phyloP scores from a whole-genome alignment of 1,284 basidiomycete genomes.

The Thecaphora thlaspeos region DNA sequence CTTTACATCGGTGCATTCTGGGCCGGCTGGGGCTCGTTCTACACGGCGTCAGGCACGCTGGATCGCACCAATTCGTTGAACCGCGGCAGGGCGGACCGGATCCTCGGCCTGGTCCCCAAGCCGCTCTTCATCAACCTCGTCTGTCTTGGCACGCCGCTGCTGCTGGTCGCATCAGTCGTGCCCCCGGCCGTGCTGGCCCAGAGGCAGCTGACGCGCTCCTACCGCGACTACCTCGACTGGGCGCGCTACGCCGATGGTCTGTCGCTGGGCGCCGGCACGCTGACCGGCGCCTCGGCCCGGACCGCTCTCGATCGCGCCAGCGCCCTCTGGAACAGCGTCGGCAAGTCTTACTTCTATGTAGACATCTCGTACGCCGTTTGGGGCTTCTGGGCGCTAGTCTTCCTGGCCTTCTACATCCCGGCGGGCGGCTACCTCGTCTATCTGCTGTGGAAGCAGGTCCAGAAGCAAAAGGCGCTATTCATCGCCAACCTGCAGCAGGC shows the following conservation, averaged over 20 bases:
- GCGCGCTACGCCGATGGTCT: neutral
- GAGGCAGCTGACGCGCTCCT: conserved; percentile 8
- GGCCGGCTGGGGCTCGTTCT: conserved; percentile 46
- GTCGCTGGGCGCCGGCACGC: neutral
- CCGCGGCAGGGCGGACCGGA: conserved; percentile 13
- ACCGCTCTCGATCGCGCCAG: conserved; percentile 9
- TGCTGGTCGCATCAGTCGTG: conserved; percentile 22
- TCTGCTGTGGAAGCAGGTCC: conserved; percentile 28
- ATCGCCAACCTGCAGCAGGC: conserved; percentile 13
- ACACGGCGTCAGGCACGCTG: conserved; percentile 45
- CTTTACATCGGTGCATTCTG: conserved; percentile 37
- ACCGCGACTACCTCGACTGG: conserved; percentile 18
- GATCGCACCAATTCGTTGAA: conserved; percentile 23
- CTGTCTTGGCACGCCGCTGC: conserved; percentile 38
- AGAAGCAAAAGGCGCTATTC: conserved; percentile 19
- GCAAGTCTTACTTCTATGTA: conserved; percentile 22
- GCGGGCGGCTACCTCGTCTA: conserved; percentile 39
- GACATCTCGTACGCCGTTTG: conserved; percentile 35
- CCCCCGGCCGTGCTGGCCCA: conserved; percentile 17
- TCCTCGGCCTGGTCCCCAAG: conserved; percentile 21
- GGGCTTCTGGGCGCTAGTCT: conserved; percentile 38
- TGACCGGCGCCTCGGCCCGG: neutral
- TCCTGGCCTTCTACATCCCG: conserved; percentile 44
- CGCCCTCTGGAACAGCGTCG: conserved; percentile 20
- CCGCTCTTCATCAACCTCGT: conserved; percentile 38